A percentile compares a stretch with the other conserved stretches of the same genome.
These are phyloP conservation scores for Solanum etuberosum DNA, from an alignment of 257 asterid species.

Conservation along the genomic window DNA sequence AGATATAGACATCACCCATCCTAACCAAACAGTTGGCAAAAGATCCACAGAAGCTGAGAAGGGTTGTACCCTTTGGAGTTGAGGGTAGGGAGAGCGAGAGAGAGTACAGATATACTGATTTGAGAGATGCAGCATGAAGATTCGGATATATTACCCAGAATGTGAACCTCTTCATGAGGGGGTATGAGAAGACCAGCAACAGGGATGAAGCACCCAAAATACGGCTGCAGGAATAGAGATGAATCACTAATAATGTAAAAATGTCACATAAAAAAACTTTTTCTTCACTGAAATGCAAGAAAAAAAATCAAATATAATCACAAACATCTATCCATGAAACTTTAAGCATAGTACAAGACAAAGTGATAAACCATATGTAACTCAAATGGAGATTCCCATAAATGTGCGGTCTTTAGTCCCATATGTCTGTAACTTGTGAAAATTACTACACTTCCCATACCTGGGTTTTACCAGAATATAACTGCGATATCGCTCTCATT, in stretches of 20 bases:
- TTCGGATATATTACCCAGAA: constrained; percentile 52
- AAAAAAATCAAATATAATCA: not conserved
- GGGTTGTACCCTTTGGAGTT: not conserved
- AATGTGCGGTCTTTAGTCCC: not conserved
- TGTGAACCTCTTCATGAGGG: constrained; percentile 86
- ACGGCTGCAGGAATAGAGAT: constrained; percentile 38
- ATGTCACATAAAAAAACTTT: not conserved
- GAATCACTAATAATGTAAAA: not conserved
- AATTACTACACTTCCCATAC: not conserved
- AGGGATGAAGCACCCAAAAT: constrained; percentile 67
- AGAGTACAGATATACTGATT: not conserved
- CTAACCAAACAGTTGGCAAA: not conserved
- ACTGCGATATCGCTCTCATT: not conserved
- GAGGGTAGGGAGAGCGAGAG: not conserved
- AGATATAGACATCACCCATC: constrained; percentile 4
- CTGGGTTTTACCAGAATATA: not conserved
- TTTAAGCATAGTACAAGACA: not conserved
- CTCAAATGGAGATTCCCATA: not conserved
- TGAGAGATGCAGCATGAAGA: not conserved
- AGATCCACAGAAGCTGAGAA: not conserved
- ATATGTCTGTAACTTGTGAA: not conserved
- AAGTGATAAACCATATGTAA: not conserved
- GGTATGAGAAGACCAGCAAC: constrained; percentile 65
- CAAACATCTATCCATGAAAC: not conserved
- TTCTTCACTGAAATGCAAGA: not conserved